These are phyloP conservation scores for Candida freyschussii DNA, from an alignment of 1,139 yeast species.

Conservation along the genomic window DNA sequence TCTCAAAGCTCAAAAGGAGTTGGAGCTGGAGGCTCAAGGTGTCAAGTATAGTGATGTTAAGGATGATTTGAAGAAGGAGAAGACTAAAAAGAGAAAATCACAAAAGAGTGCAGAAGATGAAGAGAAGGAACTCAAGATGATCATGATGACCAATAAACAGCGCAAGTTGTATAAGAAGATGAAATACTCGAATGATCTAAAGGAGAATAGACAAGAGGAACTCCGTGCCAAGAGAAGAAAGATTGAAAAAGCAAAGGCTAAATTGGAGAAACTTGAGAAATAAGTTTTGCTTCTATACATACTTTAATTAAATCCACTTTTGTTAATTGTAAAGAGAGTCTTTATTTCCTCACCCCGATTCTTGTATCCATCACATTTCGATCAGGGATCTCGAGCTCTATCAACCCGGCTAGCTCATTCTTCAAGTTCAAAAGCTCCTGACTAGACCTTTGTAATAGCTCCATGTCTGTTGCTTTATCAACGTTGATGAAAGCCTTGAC, in stretches of 20 bases:
- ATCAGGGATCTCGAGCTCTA: slow-evolving; percentile 70
- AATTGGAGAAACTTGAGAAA: slow-evolving; percentile 39
- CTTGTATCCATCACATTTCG: slow-evolving; percentile 78
- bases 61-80: slow-evolving; percentile 27
- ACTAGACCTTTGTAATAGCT: slow-evolving; percentile 60
- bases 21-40: slow-evolving; percentile 89
- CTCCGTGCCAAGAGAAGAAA: slow-evolving; percentile 76
- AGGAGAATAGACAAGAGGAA: slow-evolving; percentile 71
- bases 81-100: slow-evolving; percentile 23
- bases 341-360: slow-evolving; percentile 31
- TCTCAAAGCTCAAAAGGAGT: slow-evolving; percentile 40
- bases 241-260: slow-evolving; percentile 61
- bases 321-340: neutral
- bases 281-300: slow-evolving; percentile 7
- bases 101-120: slow-evolving; percentile 54
- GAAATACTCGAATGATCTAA: slow-evolving; percentile 87
- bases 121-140: slow-evolving; percentile 82
- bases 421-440: slow-evolving; percentile 58
- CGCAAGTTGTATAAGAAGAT: slow-evolving; percentile 91
- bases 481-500: slow-evolving; percentile 68
- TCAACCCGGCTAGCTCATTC: slow-evolving; percentile 59
- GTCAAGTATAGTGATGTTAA: slow-evolving; percentile 62
- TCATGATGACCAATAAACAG: slow-evolving; percentile 97
- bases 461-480: slow-evolving; percentile 70
- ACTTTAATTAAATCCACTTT: too few relatives aligned